phyloP scores from a whole-genome alignment of 176 grass and related monocot genomes.

The Triticum dicoccoides region DNA sequence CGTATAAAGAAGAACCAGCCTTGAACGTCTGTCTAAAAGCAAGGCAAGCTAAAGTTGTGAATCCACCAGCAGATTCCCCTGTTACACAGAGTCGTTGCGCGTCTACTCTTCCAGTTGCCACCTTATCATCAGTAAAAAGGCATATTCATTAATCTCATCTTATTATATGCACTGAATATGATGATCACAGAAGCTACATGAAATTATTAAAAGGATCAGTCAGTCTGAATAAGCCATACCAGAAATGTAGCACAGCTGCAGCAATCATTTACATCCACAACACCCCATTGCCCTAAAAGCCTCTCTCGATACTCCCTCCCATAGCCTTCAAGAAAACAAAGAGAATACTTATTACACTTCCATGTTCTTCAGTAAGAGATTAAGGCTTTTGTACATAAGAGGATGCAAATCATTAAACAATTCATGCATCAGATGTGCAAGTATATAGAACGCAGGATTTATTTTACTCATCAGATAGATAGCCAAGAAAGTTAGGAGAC shows the following conservation, averaged over 20 bases:
- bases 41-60: constrained; percentile 83
- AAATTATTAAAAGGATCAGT: neutral
- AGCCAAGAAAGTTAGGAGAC: neutral
- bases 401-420: neutral
- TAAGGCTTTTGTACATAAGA: constrained; percentile 16
- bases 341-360: neutral
- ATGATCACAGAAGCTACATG: neutral
- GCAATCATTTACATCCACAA: constrained; percentile 84
- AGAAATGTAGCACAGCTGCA: constrained; percentile 78
- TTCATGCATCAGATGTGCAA: constrained; percentile 13
- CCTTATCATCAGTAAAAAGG: constrained; percentile 43
- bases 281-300: constrained; percentile 71
- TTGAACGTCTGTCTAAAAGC: constrained; percentile 80
- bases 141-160: constrained; percentile 23
- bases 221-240: constrained; percentile 45
- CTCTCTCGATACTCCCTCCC: constrained; percentile 83
- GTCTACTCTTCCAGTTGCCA: constrained; percentile 64
- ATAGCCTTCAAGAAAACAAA: constrained; percentile 58
- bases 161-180: neutral
- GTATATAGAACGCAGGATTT: neutral
- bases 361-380: constrained; percentile 8
- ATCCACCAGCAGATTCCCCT: constrained; percentile 81
- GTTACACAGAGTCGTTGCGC: constrained; percentile 71
- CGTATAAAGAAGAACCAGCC: constrained; percentile 72
- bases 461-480: constrained; percentile 2